These are phyloP conservation scores for Rubroboletus pulcherrimus DNA, from an alignment of 768 basidiomycete species.

Conservation along the genomic window DNA sequence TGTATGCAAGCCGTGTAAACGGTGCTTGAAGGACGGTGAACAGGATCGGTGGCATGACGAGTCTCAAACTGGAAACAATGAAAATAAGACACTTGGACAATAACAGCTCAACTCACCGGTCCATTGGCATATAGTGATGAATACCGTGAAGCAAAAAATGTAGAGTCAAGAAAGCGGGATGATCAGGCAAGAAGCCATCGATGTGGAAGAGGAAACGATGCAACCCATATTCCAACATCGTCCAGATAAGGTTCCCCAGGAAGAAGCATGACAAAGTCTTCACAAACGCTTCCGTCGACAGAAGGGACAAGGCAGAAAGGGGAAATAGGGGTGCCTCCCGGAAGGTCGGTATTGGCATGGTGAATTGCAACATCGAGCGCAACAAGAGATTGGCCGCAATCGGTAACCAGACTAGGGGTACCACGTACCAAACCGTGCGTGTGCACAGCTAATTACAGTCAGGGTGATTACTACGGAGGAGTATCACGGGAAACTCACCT, in stretches of 20 bases:
- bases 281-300: slow-evolving; percentile 49
- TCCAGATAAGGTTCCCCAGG: slow-evolving; percentile 88
- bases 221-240: slow-evolving; percentile 84
- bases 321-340: slow-evolving; percentile 53
- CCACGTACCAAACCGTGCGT: slow-evolving; percentile 88
- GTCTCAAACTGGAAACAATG: slow-evolving; percentile 56
- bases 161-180: slow-evolving; percentile 68
- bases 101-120: slow-evolving; percentile 49
- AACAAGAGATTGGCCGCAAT: slow-evolving; percentile 76
- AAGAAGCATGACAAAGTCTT: slow-evolving; percentile 71
- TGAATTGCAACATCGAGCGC: slow-evolving; percentile 82
- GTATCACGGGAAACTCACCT: slow-evolving; percentile 44
- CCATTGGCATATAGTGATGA: slow-evolving; percentile 98
- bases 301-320: slow-evolving; percentile 40
- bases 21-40: slow-evolving; percentile 77
- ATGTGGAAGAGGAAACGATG: slow-evolving; percentile 98
- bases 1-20: slow-evolving; percentile 81
- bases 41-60: slow-evolving; percentile 94
- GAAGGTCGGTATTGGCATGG: slow-evolving; percentile 64
- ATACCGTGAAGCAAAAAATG: slow-evolving; percentile 95
- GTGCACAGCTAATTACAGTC: slow-evolving; percentile 60
- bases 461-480: neutral
- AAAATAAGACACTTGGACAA: neutral
- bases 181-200: slow-evolving; percentile 83
- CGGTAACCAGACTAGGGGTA: slow-evolving; percentile 89